These are phyloP conservation scores for Daldinia bambusicola DNA, from an alignment of 495 filamentous ascomycete species.

Conservation along the genomic window DNA sequence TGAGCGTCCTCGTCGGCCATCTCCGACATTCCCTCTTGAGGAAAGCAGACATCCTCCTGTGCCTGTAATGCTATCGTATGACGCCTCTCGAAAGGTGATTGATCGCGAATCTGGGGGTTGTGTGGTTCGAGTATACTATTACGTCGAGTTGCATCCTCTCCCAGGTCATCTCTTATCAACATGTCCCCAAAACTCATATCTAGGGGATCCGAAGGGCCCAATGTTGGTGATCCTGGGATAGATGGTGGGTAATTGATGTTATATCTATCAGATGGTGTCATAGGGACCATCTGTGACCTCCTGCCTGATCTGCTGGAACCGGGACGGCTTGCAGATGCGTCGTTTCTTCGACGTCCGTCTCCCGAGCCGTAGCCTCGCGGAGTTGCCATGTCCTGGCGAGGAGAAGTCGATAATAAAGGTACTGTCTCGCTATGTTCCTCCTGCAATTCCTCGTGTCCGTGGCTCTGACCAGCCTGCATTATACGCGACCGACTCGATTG, in stretches of 20 bases:
- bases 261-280: slow-evolving; percentile 62
- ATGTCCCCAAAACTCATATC: slow-evolving; percentile 80
- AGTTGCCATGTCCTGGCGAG: slow-evolving; percentile 39
- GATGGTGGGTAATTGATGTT: slow-evolving; percentile 98
- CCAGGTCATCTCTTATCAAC: slow-evolving; percentile 71
- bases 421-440: slow-evolving; percentile 66
- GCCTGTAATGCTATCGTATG: slow-evolving; percentile 65
- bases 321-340: slow-evolving; percentile 50
- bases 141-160: slow-evolving; percentile 55
- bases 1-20: slow-evolving; percentile 78
- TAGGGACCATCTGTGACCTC: slow-evolving; percentile 47
- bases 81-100: slow-evolving; percentile 55
- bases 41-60: slow-evolving; percentile 94
- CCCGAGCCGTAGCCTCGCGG: slow-evolving; percentile 53
- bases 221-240: slow-evolving; percentile 79
- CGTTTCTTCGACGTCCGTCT: slow-evolving; percentile 44
- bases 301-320: slow-evolving; percentile 55
- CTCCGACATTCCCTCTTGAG: slow-evolving; percentile 78
- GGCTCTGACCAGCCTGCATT: slow-evolving; percentile 47
- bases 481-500: slow-evolving; percentile 52
- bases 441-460: slow-evolving; percentile 54
- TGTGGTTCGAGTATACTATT: slow-evolving; percentile 57
- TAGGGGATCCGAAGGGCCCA: slow-evolving; percentile 57
- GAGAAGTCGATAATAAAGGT: slow-evolving; percentile 61
- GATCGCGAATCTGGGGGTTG: slow-evolving; percentile 43